These are phyloP conservation scores for Ustulina deusta DNA, from an alignment of 2,329 filamentous ascomycete species.

Conservation along the genomic window DNA sequence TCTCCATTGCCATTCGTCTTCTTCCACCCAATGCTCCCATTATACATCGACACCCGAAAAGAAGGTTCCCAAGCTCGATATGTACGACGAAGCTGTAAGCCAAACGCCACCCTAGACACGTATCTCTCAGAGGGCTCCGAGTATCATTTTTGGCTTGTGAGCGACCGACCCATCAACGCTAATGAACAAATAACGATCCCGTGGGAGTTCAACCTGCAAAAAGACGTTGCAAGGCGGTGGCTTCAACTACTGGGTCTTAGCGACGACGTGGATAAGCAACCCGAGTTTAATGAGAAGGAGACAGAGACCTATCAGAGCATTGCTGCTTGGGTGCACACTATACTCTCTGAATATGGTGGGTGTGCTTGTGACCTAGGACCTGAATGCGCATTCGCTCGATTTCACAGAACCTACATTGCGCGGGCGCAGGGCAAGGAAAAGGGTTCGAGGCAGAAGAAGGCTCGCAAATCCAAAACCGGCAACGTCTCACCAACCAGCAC, in stretches of 20 bases:
- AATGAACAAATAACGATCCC: constrained; percentile 72
- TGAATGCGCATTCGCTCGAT: constrained; percentile 73
- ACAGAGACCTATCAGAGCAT: constrained; percentile 69
- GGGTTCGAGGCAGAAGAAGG: constrained; percentile 60
- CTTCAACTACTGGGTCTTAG: constrained; percentile 70
- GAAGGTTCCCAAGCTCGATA: constrained; percentile 90
- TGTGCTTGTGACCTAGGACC: constrained; percentile 77
- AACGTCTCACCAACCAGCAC: constrained; percentile 72
- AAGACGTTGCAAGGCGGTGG: constrained; percentile 65
- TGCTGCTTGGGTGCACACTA: constrained; percentile 73
- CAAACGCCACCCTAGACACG: constrained; percentile 89
- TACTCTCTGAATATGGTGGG: constrained; percentile 82
- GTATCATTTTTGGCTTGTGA: constrained; percentile 94
- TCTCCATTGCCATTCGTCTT: constrained; percentile 81
- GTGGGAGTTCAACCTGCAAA: constrained; percentile 76
- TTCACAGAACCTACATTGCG: constrained; percentile 68
- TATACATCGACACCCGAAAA: constrained; percentile 88
- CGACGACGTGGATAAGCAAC: constrained; percentile 64
- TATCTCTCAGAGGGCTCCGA: constrained; percentile 81
- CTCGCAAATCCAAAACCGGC: constrained; percentile 66
- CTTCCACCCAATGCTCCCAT: constrained; percentile 87
- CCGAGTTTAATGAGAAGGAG: constrained; percentile 68
- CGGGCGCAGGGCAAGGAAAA: constrained; percentile 58
- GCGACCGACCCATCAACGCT: constrained; percentile 77
- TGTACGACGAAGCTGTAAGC: constrained; percentile 89